These are phyloP conservation scores for Sclerotinia subarctica DNA, from an alignment of 2,329 filamentous ascomycete genomes.

Conservation along the genomic window DNA sequence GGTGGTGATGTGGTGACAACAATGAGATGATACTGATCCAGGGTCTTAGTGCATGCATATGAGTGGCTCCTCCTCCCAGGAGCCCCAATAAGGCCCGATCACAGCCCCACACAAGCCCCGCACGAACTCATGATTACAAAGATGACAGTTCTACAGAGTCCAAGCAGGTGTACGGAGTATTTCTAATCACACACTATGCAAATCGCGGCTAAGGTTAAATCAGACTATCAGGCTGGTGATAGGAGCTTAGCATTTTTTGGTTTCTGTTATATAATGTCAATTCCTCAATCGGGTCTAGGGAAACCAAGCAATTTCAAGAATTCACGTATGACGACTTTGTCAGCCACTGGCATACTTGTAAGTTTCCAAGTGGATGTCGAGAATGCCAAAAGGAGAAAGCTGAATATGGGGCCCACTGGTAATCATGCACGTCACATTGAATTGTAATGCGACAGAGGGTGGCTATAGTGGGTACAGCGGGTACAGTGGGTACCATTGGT, in stretches of 20 bases:
- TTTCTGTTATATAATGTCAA: not conserved
- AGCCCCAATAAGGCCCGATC: not conserved
- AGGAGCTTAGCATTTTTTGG: not conserved
- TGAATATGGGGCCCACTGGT: not conserved
- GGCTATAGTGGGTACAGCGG: too few species aligned
- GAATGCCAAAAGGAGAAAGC: not conserved
- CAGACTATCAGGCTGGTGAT: not conserved
- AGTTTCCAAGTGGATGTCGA: not conserved
- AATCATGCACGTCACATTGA: not conserved
- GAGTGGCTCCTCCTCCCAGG: not conserved
- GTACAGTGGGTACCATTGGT: not conserved
- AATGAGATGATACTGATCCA: constrained; percentile 6
- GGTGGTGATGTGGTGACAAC: constrained; percentile 14
- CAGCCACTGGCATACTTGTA: not conserved
- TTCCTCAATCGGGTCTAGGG: too few species aligned
- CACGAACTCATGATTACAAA: not conserved
- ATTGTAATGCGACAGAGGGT: not conserved
- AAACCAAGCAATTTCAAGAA: too few species aligned
- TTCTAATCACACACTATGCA: not conserved
- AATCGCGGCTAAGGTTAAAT: not conserved
- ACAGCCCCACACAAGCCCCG: not conserved
- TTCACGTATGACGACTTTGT: not conserved
- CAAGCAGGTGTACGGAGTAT: not conserved
- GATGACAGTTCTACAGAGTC: not conserved
- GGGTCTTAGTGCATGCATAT: not conserved